These are phyloP conservation scores for Petunia axillaris DNA, from an alignment of 257 asterid genomes.

Conservation along the genomic window DNA sequence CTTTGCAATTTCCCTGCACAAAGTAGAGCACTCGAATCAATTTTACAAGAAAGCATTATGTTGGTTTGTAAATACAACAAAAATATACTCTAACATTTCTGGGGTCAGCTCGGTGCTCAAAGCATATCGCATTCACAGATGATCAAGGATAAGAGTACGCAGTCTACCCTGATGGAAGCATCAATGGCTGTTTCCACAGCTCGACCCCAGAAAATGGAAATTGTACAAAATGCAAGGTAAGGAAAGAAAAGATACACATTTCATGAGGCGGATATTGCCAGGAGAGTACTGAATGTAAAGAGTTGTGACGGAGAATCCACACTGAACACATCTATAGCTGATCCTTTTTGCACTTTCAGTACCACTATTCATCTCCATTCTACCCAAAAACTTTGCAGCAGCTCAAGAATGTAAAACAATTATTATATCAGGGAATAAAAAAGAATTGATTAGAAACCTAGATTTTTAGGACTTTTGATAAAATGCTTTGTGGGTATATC, in stretches of 20 bases:
- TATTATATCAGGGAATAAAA: background rate
- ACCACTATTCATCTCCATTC: background rate
- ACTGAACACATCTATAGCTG: constrained; percentile 54
- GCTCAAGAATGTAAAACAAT: background rate
- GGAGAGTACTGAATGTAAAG: constrained; percentile 89
- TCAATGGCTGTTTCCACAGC: no score
- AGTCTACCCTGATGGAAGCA: no score
- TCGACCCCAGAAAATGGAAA: no score
- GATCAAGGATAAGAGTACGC: no score
- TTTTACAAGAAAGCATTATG: background rate
- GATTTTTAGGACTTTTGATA: no score
- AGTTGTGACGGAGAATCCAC: constrained; percentile 61
- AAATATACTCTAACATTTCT: no score
- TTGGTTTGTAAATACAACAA: no score
- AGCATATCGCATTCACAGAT: no score
- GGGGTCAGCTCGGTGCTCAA: no score
- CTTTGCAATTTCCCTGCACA: constrained; percentile 67
- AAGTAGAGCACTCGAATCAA: constrained; percentile 10
- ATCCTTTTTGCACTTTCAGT: background rate
- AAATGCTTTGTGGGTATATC: no score
- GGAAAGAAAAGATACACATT: constrained; percentile 55
- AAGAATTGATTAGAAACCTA: background rate
- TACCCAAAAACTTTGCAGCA: background rate
- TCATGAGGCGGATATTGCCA: constrained; percentile 88
- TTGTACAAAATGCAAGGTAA: background rate